Evolutionary conservation across 2,329 filamentous ascomycete genomes (phyloP), one percentile per base, ranked within the genome.

Genomic region (Hypoxylon sp.): DNA sequence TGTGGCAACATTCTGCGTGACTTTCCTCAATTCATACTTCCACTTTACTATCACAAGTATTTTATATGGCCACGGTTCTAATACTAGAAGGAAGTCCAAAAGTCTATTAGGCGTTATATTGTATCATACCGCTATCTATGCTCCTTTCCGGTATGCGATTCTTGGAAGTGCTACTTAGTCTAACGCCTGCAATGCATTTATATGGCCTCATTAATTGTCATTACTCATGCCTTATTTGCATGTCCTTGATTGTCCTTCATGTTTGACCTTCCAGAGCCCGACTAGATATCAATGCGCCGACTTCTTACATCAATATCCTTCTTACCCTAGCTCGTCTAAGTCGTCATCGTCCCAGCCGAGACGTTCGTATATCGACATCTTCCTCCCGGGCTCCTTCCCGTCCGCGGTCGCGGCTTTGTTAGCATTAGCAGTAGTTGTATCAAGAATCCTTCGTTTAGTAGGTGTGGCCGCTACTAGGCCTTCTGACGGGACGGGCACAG

Each of bases 331-430:
- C 19, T 88, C 84, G 75, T 81, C 76, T 65, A 83, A 80, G 67
- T 88, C 86, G 66, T 88, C 85, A 65, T 88, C 83, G 73, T 88
- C 86, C 87, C 87, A 90, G 50, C 87, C 87, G 46, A 89, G 76
- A 70, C 80, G 80, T 72, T 87, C 81, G 71, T 86, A 90, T 57
- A 89, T 85, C 10, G 84, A 85, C 69, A 79, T 67, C 35, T 77
- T 76, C 66, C 75, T 79, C 55, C 71, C 53, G 1, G 57, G 51
- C 10, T 60, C 72, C 69, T 64, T 61, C 74, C 62, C 69, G 3
- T 59, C 59, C 17, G 47, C 46, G 3, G 33, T 35, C 4, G 50
- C 26, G 33, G 24, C 29, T 3, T 55, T 67, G 19, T 26, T 39
- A 35, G 11, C 10, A 47, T 42, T 54, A 17, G 59, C 52, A 26